Base-by-base conservation (phyloP, 2,329 filamentous ascomycete species). In the Septoria petroselini region DNA sequence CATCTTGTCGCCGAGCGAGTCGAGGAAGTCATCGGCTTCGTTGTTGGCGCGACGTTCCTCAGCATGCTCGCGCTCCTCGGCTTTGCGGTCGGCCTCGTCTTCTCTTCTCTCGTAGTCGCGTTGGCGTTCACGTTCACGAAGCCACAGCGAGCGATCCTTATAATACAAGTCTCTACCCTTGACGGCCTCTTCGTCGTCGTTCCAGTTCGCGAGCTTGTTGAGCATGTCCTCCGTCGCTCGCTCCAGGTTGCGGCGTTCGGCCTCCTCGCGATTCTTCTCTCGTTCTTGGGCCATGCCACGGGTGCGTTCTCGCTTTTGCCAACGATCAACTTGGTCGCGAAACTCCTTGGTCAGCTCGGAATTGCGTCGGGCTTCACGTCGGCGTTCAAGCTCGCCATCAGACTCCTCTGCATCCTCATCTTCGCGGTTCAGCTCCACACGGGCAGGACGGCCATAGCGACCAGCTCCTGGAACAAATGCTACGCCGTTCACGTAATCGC, bases 121-220 rank as follows among this genome's bases (percentile, higher is more conserved):
- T 63, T 90, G 88, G 12, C 77, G 74, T 1, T 81, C 82, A 39
- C 93, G 85, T 65, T 90, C 91, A 14, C 90, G 83, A 50, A 86
- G 83, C 90, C 91, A 98, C 17, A 82, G 79, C 33, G 84, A 85
- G 41, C 85, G 86, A 62, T 98, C 91, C 41, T 84, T 78, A 71
- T 96, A 97, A 74, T 96, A 98, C 31, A 86, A 79, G 53, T 90
- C 83, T 72, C 95, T 95, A 21, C 86, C 72, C 69, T 88, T 90
- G 18, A 84, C 79, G 14, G 81, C 79, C 70, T 97, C 91, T n/a
- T 79, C 73, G 60, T 95, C 90, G 61, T 98, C 93, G 60, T 97
- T 85, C 81, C 90, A 97, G n/a, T 85, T 82, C 38, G 78, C 77
- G 9, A 95, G 76, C 49, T 85, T 80, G 61, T 87, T 82, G 6